Evolutionary conservation across 2,329 filamentous ascomycete genomes (phyloP).

Genomic region (Xylaria sp.): DNA sequence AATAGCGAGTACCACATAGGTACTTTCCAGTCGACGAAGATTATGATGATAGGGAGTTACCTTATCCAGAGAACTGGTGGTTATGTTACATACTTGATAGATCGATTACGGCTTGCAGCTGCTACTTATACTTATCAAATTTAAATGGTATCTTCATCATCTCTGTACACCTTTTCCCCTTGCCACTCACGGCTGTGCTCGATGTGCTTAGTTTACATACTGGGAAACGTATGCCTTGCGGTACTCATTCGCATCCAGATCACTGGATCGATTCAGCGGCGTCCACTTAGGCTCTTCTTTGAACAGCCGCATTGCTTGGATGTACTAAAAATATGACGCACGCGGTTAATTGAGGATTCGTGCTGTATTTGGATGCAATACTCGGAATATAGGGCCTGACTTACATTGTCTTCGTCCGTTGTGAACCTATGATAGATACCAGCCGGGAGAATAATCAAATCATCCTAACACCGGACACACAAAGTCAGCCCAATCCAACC

Average conservation of each 20-base stretch:
- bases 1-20: too few relatives aligned
- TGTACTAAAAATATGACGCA: conserved; percentile 69
- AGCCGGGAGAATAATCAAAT: conserved; percentile 91
- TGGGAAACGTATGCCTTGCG: conserved; percentile 78
- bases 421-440: conserved; percentile 99
- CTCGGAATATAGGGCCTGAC: conserved; percentile 51
- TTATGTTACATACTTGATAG: background rate
- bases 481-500: conserved; percentile 7
- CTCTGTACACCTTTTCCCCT: background rate
- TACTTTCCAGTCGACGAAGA: too few relatives aligned
- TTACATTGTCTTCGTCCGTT: conserved; percentile 88
- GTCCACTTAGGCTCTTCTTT: conserved; percentile 99
- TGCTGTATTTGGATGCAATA: background rate
- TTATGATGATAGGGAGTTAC: too few relatives aligned
- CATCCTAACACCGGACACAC: conserved; percentile 58
- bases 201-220: conserved; percentile 46
- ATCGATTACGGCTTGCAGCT: background rate
- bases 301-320: conserved; percentile 95
- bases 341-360: background rate
- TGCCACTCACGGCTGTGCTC: background rate
- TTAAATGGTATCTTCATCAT: background rate
- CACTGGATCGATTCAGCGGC: conserved; percentile 80
- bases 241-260: conserved; percentile 81
- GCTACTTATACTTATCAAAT: conserved; percentile 3
- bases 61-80: too few relatives aligned